Conservation (phyloP, 75 land plant species). For the Selaginella tamariscina region DNA sequence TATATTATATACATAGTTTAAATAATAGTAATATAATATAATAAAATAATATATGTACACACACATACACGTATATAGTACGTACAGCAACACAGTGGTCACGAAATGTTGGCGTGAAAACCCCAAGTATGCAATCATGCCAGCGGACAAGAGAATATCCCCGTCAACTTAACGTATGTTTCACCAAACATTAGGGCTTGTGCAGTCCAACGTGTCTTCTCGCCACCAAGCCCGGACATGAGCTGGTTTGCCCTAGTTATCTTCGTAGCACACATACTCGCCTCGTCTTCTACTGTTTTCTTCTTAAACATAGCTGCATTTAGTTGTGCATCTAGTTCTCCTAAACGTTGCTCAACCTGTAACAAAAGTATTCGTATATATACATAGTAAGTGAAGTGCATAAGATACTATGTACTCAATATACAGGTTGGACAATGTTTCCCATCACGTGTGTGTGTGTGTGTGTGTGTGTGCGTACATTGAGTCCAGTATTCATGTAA, state of each 20-base stretch:
- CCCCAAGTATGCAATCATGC: conserved; percentile 20
- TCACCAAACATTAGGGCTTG: conserved; percentile 18
- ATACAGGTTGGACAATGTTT: too few species aligned
- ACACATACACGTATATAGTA: not conserved
- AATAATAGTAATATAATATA: too few species aligned
- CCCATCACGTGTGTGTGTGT: too few species aligned
- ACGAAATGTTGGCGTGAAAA: conserved; percentile 22
- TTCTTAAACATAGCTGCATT: conserved; percentile 22
- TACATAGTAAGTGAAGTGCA: too few species aligned
- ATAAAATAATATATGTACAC: too few species aligned
- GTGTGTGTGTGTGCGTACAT: too few species aligned
- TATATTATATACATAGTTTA: too few species aligned
- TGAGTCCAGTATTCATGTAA: too few species aligned
- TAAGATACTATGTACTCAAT: too few species aligned
- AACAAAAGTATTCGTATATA: not conserved
- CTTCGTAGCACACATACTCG: conserved; percentile 19
- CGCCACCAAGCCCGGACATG: conserved; percentile 28
- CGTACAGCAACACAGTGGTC: conserved; percentile 16
- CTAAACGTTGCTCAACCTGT: conserved; percentile 22
- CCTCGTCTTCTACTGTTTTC: conserved; percentile 24
- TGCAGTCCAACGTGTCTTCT: conserved; percentile 22
- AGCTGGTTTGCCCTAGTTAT: conserved; percentile 28
- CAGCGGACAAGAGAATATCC: conserved; percentile 22
- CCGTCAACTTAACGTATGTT: conserved; percentile 20
- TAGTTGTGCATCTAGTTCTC: conserved; percentile 17